A percentile compares a stretch with the other conserved stretches of the same genome.
These are phyloP conservation scores for Stachybotrys chlorohalonatus DNA, from an alignment of 2,329 filamentous ascomycete species.

Conservation along the genomic window DNA sequence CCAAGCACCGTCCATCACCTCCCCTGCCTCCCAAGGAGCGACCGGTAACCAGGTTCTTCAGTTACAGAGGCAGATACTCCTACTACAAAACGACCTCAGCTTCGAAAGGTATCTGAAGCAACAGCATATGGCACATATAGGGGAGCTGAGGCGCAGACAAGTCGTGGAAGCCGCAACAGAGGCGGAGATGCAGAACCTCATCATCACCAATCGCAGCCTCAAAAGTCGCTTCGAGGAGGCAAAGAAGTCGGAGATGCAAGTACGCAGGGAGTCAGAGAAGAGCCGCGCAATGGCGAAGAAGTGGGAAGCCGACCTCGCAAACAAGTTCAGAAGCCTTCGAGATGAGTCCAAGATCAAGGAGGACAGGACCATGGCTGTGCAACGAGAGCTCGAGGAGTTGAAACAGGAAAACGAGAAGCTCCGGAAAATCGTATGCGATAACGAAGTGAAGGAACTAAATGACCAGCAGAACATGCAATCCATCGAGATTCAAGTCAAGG, in stretches of 20 bases:
- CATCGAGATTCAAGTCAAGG: slow-evolving; percentile 50
- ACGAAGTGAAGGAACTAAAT: slow-evolving; percentile 58
- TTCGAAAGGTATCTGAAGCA: slow-evolving; percentile 80
- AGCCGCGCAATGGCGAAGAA: slow-evolving; percentile 67
- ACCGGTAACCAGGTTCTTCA: slow-evolving; percentile 36
- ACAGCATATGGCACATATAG: slow-evolving; percentile 74
- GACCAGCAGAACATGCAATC: slow-evolving; percentile 56
- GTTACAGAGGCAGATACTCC: slow-evolving; percentile 64
- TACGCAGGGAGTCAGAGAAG: slow-evolving; percentile 63
- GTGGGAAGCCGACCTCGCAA: slow-evolving; percentile 63
- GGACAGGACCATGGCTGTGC: slow-evolving; percentile 45
- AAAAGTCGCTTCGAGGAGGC: slow-evolving; percentile 66
- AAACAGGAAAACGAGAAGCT: slow-evolving; percentile 56
- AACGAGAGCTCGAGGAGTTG: slow-evolving; percentile 47
- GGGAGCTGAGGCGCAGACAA: slow-evolving; percentile 64
- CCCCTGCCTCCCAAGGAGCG: slow-evolving; percentile 21
- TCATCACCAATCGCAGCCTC: slow-evolving; percentile 66
- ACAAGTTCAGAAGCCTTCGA: slow-evolving; percentile 55
- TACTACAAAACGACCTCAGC: slow-evolving; percentile 70
- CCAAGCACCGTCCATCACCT: slow-evolving; percentile 15
- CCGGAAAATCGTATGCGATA: slow-evolving; percentile 54
- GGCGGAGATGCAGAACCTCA: slow-evolving; percentile 72
- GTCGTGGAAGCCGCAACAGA: slow-evolving; percentile 70
- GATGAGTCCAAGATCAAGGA: slow-evolving; percentile 62
- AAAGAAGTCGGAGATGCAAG: slow-evolving; percentile 59